Conservation (phyloP, 352 stramenopile genomes). For the Phytopythium vexans region DNA sequence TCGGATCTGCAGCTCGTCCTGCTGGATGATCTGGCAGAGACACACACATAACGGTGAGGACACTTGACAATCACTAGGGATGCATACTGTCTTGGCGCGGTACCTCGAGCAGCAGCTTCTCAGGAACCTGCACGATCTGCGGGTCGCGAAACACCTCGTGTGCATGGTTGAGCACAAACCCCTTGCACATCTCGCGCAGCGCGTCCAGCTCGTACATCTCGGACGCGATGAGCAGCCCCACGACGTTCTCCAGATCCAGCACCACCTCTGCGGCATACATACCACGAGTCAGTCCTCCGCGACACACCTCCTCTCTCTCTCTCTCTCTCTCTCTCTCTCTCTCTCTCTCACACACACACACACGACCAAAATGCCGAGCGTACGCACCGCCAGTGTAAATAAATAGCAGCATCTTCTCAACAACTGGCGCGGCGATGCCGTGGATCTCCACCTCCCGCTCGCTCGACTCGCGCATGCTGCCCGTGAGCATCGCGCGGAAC, state of each 20-base stretch:
- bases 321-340: too few species aligned
- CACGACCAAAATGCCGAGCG: neutral
- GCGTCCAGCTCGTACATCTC: slow-evolving; percentile 84
- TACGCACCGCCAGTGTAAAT: slow-evolving; percentile 76
- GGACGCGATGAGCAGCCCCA: slow-evolving; percentile 68
- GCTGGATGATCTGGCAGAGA: slow-evolving; percentile 44
- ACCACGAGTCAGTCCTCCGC: neutral
- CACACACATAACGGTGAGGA: neutral
- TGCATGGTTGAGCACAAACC: slow-evolving; percentile 77
- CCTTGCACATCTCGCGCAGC: slow-evolving; percentile 80
- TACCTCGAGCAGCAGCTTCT: slow-evolving; percentile 81
- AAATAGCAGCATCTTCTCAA: slow-evolving; percentile 83
- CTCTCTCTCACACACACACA: neutral
- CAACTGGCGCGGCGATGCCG: slow-evolving; percentile 50
- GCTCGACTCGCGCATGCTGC: slow-evolving; percentile 69
- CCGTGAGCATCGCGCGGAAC: slow-evolving; percentile 83
- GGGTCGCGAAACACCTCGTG: slow-evolving; percentile 78
- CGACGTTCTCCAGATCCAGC: slow-evolving; percentile 63
- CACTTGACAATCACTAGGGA: neutral
- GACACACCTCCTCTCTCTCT: too few species aligned
- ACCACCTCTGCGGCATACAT: slow-evolving; percentile 48
- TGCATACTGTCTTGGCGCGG: neutral
- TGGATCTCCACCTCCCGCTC: slow-evolving; percentile 72
- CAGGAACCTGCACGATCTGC: slow-evolving; percentile 71
- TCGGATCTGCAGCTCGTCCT: slow-evolving; percentile 84